Evolutionary conservation across 257 asterid genomes (phyloP), one percentile per base, ranked within the genome.

Genomic region (Solanum paucissectum): DNA sequence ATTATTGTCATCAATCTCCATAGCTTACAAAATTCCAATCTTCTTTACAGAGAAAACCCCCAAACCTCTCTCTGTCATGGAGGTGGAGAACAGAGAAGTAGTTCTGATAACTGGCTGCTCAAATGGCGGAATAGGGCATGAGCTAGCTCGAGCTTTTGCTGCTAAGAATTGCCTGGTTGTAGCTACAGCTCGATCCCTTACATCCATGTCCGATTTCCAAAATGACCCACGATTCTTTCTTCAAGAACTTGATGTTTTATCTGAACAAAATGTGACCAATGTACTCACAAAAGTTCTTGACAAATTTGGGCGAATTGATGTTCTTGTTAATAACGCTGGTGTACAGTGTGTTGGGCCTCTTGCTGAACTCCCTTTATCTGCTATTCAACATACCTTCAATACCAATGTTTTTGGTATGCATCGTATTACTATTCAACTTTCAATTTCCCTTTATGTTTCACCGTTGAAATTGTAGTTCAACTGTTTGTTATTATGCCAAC

Each of bases 291-390:
- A 91, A 12, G 97, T 92, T 66, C 90, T 97, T 16, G 96, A 94
- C 75, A 92, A 84, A 84, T 94, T 92, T 60, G 98, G 99, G 29
- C 95, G 95, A 2, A 90, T 97, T 46, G 99, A 97, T 89, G 79
- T 97, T 72, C 90, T 97, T n/a, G 98, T 97, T 10, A 95, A 97
- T 83, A 97, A 97, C 38, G 99, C 99, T 52, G 99, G 99, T 75
- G 89, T 94, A 69, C 98, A 90, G 91, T 95, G 99, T 90, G 88
- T 95, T 12, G 99, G 98, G 1, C 99, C 98, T 52, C 89, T 95
- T 13, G 98, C 98, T 37, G 99, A 97, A 92, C 88, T 97, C 72
- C 99, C 99, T 60, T 72, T 97, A 8, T 88, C 96, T 85, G 83
- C 92, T 34, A 89, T 95, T 75, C 90, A 95, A 37, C 91, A 88